Base-by-base conservation (phyloP, 2,329 filamentous ascomycete genomes). In the Clonostachys sp. region DNA sequence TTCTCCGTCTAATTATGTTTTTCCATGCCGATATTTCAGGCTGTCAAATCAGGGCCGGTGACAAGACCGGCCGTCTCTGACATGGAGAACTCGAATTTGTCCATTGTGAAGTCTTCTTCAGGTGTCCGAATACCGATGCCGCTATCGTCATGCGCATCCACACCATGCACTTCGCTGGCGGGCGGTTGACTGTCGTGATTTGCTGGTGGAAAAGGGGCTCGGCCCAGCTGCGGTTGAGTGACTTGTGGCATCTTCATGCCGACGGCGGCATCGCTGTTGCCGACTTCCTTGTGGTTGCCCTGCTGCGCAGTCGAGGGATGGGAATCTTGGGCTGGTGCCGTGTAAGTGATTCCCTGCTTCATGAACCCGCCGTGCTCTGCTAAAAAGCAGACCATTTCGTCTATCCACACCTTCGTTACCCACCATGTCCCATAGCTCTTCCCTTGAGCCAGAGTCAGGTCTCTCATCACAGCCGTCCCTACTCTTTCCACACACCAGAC, bases 321-420 rank as follows among this genome's bases (percentile, higher is more conserved):
- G 36, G 14, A 39, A 18, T 39, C 36, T n/a, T 18, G 36, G 17
- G 36, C 36, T n/a, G 36, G 36, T 12, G 14, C 36, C 14, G 36
- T 18, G 17, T n/a, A 39, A 18, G 36, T 20, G 7, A 20, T 35
- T 18, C n/a, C 40, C 9, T 35, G 45, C 7, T 36, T 40, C 12
- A 96, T 84, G 61, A 96, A 96, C 0, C 92, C 92, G 45, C 91
- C 92, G 57, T 91, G 85, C 58, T 95, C 90, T 1, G 89, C 90
- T 55, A 96, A 75, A 78, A 95, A 96, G 48, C 87, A 78, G 44
- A 91, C 83, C 89, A 95, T 95, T 69, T 97, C 92, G 60, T 96
- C 91, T 45, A 96, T 81, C 77, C 92, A 97, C 49, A 92, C 91
- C 64, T 96, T 96, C 5, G 91, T 91, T 49, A 96, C 88, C 89